Percentiles rank a stretch among this genome's conserved stretches.
These are phyloP conservation scores for Tremellales sp. DNA, from an alignment of 1,284 basidiomycete species.

Conservation along the genomic window DNA sequence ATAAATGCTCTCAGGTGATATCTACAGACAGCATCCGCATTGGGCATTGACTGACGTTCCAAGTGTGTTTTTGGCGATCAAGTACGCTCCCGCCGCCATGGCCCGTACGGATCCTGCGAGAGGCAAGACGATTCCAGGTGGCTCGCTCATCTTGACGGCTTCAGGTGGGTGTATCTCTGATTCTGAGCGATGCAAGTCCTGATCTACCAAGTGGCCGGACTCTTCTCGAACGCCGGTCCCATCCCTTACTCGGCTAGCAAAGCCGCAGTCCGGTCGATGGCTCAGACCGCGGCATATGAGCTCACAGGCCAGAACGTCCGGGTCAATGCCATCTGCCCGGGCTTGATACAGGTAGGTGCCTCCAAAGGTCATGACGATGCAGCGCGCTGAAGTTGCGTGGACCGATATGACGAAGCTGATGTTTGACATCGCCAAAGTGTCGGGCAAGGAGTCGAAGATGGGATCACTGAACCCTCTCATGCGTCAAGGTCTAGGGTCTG, in stretches of 20 bases:
- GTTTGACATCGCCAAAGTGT: constrained; percentile 70
- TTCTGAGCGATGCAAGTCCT: not conserved
- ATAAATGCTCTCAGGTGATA: constrained; percentile 76
- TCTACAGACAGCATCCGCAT: not conserved
- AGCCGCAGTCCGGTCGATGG: constrained; percentile 82
- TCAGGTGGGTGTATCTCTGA: constrained; percentile 57
- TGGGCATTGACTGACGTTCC: not conserved
- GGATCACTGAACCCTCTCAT: constrained; percentile 82
- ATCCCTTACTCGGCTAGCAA: constrained; percentile 87
- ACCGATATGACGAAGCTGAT: constrained; percentile 74
- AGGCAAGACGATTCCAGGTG: constrained; percentile 65
- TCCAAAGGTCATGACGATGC: not conserved
- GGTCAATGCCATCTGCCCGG: constrained; percentile 86
- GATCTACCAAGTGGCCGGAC: constrained; percentile 66
- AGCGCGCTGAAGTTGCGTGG: constrained; percentile 14
- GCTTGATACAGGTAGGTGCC: constrained; percentile 66
- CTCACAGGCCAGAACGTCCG: constrained; percentile 77
- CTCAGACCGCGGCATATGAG: constrained; percentile 73
- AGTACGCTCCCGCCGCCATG: constrained; percentile 80
- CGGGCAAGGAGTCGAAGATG: constrained; percentile 68
- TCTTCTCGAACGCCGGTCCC: constrained; percentile 78
- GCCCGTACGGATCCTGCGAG: constrained; percentile 58
- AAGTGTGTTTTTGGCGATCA: constrained; percentile 86
- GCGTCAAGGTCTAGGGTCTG: constrained; percentile 61
- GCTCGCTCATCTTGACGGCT: constrained; percentile 85